A percentile compares a stretch with the other conserved stretches of the same genome.
Evolutionary conservation across 345 rosid species (phyloP).

Genomic region (Trapa incisa): DNA sequence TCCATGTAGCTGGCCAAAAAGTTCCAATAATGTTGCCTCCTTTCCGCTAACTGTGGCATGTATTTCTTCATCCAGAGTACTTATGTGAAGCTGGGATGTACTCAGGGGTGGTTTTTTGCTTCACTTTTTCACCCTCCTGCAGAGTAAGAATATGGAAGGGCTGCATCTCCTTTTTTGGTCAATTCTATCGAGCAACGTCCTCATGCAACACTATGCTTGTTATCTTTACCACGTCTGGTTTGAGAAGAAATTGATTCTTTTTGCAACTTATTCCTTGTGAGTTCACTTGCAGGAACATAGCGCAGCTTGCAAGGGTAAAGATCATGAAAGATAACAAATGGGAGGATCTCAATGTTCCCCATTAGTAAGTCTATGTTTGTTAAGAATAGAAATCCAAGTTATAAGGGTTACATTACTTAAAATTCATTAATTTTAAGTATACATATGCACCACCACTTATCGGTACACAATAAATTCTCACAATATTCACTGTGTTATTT

Average conservation of each 20-base stretch:
- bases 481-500: neutral
- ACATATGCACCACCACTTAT: no score
- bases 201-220: neutral
- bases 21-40: neutral
- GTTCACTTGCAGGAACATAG: conserved; percentile 49
- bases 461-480: no score
- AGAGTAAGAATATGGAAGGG: conserved; percentile 23
- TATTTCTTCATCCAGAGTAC: conserved; percentile 35
- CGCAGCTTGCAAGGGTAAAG: conserved; percentile 77
- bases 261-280: neutral
- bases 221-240: neutral
- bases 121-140: conserved; percentile 63
- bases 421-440: no score
- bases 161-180: neutral
- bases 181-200: neutral
- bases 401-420: no score
- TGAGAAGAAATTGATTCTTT: neutral
- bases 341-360: conserved; percentile 58
- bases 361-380: conserved; percentile 25
- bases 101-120: conserved; percentile 92
- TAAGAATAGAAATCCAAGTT: no score
- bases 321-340: conserved; percentile 58
- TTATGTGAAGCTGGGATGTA: conserved; percentile 79
- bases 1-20: no score
- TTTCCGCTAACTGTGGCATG: neutral